Conservation (phyloP, 345 rosid species). For the Syzygium oleosum region DNA sequence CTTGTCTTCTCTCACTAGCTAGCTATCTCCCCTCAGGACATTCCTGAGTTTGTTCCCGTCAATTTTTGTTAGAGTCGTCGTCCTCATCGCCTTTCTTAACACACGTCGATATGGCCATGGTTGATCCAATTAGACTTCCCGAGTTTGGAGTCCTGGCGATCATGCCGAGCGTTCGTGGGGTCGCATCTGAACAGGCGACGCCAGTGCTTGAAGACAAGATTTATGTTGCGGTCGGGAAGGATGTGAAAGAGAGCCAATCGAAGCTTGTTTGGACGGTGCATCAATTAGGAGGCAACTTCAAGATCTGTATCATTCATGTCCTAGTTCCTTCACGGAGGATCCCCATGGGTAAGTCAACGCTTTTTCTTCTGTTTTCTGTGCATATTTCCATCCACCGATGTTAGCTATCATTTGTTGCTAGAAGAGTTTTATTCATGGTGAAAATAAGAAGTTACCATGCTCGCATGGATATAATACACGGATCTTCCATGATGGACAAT, state of each 20-base stretch:
- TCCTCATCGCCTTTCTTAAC: neutral
- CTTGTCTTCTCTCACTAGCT: neutral
- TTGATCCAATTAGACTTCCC: constrained; percentile 10
- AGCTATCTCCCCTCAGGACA: neutral
- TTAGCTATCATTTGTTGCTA: neutral
- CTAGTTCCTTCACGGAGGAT: neutral
- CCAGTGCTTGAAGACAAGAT: constrained; percentile 47
- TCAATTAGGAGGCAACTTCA: constrained; percentile 41
- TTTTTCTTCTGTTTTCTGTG: neutral
- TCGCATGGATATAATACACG: neutral
- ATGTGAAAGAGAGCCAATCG: constrained; percentile 37
- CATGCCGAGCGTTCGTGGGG: constrained; percentile 19
- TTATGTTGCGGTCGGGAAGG: constrained; percentile 64
- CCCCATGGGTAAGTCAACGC: neutral
- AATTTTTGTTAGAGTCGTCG: neutral
- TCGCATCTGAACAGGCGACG: constrained; percentile 26
- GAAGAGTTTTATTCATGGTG: neutral
- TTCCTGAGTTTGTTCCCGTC: neutral
- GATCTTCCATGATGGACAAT: neutral
- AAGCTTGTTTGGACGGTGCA: constrained; percentile 61
- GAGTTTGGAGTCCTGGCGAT: constrained; percentile 21
- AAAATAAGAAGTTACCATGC: neutral
- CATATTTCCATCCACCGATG: neutral
- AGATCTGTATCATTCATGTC: constrained; percentile 4
- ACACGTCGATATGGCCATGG: neutral